These are phyloP conservation scores for Trichoderma pleuroti DNA, from an alignment of 2,329 filamentous ascomycete species.

Conservation along the genomic window DNA sequence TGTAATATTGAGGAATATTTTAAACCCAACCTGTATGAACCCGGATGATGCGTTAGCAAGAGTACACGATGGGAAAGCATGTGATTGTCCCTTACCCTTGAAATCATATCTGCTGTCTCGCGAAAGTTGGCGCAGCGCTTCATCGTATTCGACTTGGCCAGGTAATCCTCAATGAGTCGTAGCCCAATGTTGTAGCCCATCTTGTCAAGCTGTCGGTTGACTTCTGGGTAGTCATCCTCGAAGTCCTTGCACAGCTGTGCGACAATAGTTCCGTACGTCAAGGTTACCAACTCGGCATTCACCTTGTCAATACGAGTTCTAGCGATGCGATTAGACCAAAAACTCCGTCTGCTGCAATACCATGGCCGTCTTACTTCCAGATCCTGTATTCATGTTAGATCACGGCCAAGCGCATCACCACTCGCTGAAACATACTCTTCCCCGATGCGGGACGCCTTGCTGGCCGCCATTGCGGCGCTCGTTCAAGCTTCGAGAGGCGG, in stretches of 20 bases:
- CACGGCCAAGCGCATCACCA: slow-evolving; percentile 13
- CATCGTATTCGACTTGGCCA: slow-evolving; percentile 89
- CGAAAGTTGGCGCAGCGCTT: slow-evolving; percentile 88
- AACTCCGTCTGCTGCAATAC: slow-evolving; percentile 1
- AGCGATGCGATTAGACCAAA: slow-evolving; percentile 30
- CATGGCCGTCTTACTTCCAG: slow-evolving; percentile 73
- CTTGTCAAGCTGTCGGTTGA: slow-evolving; percentile 96
- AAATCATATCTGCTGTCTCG: slow-evolving; percentile 95
- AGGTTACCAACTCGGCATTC: slow-evolving; percentile 92
- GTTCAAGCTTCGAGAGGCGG: not conserved
- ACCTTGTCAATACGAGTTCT: slow-evolving; percentile 96
- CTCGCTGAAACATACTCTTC: slow-evolving; percentile 51
- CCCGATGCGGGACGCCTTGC: slow-evolving; percentile 58
- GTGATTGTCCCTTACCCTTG: slow-evolving; percentile 58
- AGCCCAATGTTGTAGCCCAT: slow-evolving; percentile 99
- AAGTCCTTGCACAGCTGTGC: slow-evolving; percentile 96
- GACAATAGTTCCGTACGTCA: slow-evolving; percentile 97
- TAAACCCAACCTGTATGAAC: slow-evolving; percentile 77
- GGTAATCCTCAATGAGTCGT: slow-evolving; percentile 93
- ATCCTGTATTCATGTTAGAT: slow-evolving; percentile 56
- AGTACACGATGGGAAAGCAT: not conserved
- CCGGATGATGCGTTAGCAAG: slow-evolving; percentile 23
- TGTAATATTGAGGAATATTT: slow-evolving; percentile 97
- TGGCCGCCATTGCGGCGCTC: slow-evolving; percentile 49
- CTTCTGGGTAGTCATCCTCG: slow-evolving; percentile 87